Conservation (phyloP, 768 basidiomycete genomes). For the Lentinus tigrinus region DNA sequence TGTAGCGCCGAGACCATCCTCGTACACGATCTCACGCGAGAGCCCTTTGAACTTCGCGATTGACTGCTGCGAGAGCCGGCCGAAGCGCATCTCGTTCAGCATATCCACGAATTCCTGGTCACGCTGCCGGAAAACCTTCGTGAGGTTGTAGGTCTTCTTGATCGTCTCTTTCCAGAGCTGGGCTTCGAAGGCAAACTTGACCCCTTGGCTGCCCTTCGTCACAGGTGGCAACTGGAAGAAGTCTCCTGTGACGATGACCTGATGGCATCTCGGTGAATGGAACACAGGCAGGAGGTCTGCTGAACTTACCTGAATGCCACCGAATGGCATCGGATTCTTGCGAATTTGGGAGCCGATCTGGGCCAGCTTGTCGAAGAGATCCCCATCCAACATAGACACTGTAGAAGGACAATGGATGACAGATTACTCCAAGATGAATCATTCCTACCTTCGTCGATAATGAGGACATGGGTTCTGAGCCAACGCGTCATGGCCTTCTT, state of each 20-base stretch:
- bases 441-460: conserved; percentile 72
- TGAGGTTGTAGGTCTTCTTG: conserved; percentile 84
- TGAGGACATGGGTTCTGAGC: conserved; percentile 80
- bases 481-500: conserved; percentile 81
- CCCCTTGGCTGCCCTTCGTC: conserved; percentile 47
- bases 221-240: conserved; percentile 99
- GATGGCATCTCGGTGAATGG: background rate
- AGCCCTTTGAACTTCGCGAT: conserved; percentile 69
- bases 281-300: background rate
- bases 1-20: conserved; percentile 83
- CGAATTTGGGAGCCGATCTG: conserved; percentile 65
- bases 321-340: conserved; percentile 72
- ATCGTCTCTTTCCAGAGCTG: conserved; percentile 72
- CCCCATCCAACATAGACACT: conserved; percentile 99
- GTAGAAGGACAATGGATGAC: background rate
- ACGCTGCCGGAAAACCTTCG: conserved; percentile 92
- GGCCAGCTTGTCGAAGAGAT: conserved; percentile 88
- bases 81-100: conserved; percentile 98
- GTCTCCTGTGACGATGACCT: conserved; percentile 93
- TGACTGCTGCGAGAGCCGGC: conserved; percentile 61
- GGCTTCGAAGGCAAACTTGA: conserved; percentile 94
- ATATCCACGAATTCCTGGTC: conserved; percentile 84
- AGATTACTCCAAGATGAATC: background rate
- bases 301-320: conserved; percentile 82
- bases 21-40: conserved; percentile 68